Conservation (phyloP, 1,284 basidiomycete species). For the Volvariella surrecta region DNA sequence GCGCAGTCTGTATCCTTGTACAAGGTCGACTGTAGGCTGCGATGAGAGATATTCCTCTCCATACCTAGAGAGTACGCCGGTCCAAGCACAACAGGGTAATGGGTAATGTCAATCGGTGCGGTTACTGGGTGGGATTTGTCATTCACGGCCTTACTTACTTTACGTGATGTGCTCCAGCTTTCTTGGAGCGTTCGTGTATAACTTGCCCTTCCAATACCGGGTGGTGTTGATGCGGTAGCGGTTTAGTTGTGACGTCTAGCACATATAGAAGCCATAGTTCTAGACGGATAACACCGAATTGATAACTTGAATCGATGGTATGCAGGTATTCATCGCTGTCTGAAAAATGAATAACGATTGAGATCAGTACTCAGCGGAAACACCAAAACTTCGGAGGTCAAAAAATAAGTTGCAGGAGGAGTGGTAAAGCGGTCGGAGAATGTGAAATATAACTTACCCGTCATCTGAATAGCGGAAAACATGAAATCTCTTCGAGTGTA, state of each 20-base stretch:
- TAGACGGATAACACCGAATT: constrained; percentile 18
- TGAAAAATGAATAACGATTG: constrained; percentile 6
- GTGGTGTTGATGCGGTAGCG: constrained; percentile 12
- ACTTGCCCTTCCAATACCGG: constrained; percentile 14
- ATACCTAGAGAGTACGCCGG: constrained; percentile 14
- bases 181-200: constrained; percentile 20
- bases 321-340: constrained; percentile 17
- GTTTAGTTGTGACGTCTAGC: constrained; percentile 9
- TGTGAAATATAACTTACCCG: constrained; percentile 11
- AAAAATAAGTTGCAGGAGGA: too few relatives aligned
- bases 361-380: background rate
- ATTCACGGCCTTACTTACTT: constrained; percentile 11
- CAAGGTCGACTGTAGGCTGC: constrained; percentile 15
- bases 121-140: too few relatives aligned
- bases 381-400: too few relatives aligned
- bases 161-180: constrained; percentile 16
- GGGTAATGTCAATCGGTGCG: background rate
- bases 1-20: constrained; percentile 12
- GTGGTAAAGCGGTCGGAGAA: too few relatives aligned
- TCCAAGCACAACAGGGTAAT: background rate
- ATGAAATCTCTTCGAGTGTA: constrained; percentile 19
- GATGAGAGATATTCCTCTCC: constrained; percentile 17
- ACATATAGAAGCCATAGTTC: constrained; percentile 17
- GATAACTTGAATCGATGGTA: constrained; percentile 9
- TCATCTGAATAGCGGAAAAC: constrained; percentile 16